Evolutionary conservation across 352 stramenopile species (phyloP), one percentile per base, ranked within the genome.

Genomic region (Plasmopara halstedii): DNA sequence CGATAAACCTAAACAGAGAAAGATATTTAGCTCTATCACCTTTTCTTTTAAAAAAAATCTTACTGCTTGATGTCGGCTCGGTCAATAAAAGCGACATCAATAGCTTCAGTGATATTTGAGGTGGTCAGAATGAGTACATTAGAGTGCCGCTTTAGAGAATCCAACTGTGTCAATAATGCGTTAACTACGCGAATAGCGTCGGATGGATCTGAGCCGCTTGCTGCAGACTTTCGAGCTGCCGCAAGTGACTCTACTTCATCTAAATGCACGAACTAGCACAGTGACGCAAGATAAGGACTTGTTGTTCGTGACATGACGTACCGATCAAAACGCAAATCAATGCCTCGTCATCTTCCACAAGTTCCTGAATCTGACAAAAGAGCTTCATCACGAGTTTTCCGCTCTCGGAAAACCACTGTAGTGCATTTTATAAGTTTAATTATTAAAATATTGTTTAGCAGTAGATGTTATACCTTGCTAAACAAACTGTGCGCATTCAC

Each of bases 91-190:
- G 91, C 91, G 4, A 86, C 58, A 51, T 97, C 91, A 21, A 97
- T 94, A 3, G 76, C 82, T 35, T 88, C 73, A 0, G 85, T 96
- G 46, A 97, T 84, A 48, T 97, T 97, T 18, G 83, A 96, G 0
- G 91, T 97, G 2, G 88, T 95, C n/a, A 97, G 62, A 4, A 97
- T 58, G 25, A 97, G 56, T n/a, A 97, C 87, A 46, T 97, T 97
- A 0, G 73, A 56, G 49, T 80, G 76, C 6, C 68, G 61, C 56
- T 86, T 81, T 23, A 97, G 64, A 45, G 78, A 58, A 66, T 95
- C 86, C 41, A 95, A 46, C 39, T 95, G 84, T 2, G 91, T 97
- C 4, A 97, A 56, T 19, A 97, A 46, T 2, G 90, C 87, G 55
- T 97, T 97, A 19, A 97, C 90, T 10, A 95, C 90, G 17, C 86